Evolutionary conservation across 2,329 filamentous ascomycete genomes (phyloP).

Genomic region (Alternaria sp.): DNA sequence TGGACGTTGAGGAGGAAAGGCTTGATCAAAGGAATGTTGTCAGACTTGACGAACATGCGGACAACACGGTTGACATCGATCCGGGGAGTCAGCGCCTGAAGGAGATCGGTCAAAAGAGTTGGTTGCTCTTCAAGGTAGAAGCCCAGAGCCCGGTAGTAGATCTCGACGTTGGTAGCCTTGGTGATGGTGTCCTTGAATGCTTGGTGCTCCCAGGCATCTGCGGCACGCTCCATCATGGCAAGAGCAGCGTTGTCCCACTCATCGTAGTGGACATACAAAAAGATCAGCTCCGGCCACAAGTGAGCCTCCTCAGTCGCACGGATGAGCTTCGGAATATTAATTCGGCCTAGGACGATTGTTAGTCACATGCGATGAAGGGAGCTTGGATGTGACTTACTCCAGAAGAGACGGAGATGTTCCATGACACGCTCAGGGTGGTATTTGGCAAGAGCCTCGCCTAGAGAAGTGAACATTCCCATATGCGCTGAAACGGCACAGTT

Average conservation of each 20-base stretch:
- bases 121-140: slow-evolving; percentile 99
- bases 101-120: slow-evolving; percentile 90
- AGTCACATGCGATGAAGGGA: not conserved
- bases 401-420: slow-evolving; percentile 99
- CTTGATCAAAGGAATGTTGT: slow-evolving; percentile 98
- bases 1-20: slow-evolving; percentile 98
- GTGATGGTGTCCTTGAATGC: slow-evolving; percentile 99
- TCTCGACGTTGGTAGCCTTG: slow-evolving; percentile 98
- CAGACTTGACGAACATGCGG: slow-evolving; percentile 97
- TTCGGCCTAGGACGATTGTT: not conserved
- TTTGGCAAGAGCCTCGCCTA: slow-evolving; percentile 91
- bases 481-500: slow-evolving; percentile 56
- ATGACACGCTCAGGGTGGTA: slow-evolving; percentile 96
- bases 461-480: slow-evolving; percentile 96
- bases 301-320: slow-evolving; percentile 92
- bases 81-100: slow-evolving; percentile 89
- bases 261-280: slow-evolving; percentile 98
- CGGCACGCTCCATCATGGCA: slow-evolving; percentile 96
- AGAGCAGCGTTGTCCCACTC: slow-evolving; percentile 97
- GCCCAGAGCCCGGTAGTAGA: slow-evolving; percentile 96
- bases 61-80: slow-evolving; percentile 99
- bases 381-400: slow-evolving; percentile 56
- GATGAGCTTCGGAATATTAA: slow-evolving; percentile 66
- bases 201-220: slow-evolving; percentile 99
- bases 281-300: slow-evolving; percentile 96